Base-by-base conservation (phyloP, 2,329 filamentous ascomycete species). In the Curvularia sp. region DNA sequence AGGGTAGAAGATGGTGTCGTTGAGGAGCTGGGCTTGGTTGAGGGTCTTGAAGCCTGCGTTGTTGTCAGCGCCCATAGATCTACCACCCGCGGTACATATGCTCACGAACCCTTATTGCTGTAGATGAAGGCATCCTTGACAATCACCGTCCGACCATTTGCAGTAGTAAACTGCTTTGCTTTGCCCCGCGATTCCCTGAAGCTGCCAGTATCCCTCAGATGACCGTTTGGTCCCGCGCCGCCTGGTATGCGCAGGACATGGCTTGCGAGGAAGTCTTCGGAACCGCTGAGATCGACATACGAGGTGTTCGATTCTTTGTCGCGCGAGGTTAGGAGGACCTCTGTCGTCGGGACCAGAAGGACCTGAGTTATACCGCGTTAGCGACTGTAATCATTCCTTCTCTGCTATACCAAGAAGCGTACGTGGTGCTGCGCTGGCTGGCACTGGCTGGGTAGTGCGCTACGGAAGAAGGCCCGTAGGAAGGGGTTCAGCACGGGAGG, bases 381-480 rank as follows among this genome's bases (percentile, higher is more conserved):
- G 60, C 58, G 54, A 46, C 28, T 30, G 20, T 13, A 9, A 28
- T 3, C 30, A 26, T 42, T 41, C n/a, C 31, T 24, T 18, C 22
- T 43, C 7, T 30, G 10, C 6, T 22, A 24, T 9, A 39, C 30
- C 22, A 13, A 38, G 42, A 28, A 5, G 60, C 80, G 69, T 82
- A 88, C 87, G 83, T 98, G 92, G 78, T 96, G 92, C 79, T 95
- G 90, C 65, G 93, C 86, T 55, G 95, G 93, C 64, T 89, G 87
- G 84, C 95, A 98, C 88, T 98, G 94, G 73, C 90, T 84, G 70
- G 91, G 90, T 76, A 97, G 86, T 78, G 92, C 88, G 86, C 93
- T 98, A 84, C 92, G 93, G 86, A 97, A 97, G 88, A 99, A 98
- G 85, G 94, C 93, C 84, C 91, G 89, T 80, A 99, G 86, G 82